A percentile compares a stretch with the other conserved stretches of the same genome.
These are phyloP conservation scores for barley (Hordeum vulgare) DNA, from an alignment of 176 grass and related monocot genomes.

Conservation along the genomic window DNA sequence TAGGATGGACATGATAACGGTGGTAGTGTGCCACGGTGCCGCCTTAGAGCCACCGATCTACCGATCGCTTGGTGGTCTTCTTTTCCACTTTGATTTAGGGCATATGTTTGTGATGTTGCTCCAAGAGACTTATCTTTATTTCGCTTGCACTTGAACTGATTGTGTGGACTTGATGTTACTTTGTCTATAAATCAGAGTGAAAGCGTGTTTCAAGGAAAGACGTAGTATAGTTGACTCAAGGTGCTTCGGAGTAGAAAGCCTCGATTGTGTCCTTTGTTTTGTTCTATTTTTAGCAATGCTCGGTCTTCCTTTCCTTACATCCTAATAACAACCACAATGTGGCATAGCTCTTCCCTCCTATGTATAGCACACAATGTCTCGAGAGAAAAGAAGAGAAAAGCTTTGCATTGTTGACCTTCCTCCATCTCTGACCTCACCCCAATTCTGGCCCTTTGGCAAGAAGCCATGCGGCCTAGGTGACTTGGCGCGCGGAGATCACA, in stretches of 20 bases:
- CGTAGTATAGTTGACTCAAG: background rate
- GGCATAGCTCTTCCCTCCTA: slow-evolving; percentile 6
- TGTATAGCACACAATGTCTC: slow-evolving; percentile 26
- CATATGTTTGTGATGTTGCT: too few species aligned
- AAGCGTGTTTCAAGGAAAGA: too few species aligned
- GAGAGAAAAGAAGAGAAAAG: background rate
- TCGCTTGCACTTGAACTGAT: too few species aligned
- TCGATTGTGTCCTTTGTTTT: background rate
- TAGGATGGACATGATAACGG: too few species aligned
- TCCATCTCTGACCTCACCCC: background rate
- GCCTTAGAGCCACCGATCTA: too few species aligned
- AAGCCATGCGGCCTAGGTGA: slow-evolving; percentile 32
- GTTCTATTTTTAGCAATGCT: slow-evolving; percentile 28
- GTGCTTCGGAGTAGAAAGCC: background rate
- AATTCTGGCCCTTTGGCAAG: slow-evolving; percentile 24
- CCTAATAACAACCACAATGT: background rate
- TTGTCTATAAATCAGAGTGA: too few species aligned
- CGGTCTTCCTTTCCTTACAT: background rate
- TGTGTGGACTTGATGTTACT: too few species aligned
- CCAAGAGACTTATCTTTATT: too few species aligned
- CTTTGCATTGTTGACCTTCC: background rate
- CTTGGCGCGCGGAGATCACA: slow-evolving; percentile 23
- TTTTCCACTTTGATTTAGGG: too few species aligned
- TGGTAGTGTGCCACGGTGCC: too few species aligned
- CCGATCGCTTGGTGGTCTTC: too few species aligned